phyloP scores from a whole-genome alignment of 768 basidiomycete species.

The Crassisporium funariophilum region DNA sequence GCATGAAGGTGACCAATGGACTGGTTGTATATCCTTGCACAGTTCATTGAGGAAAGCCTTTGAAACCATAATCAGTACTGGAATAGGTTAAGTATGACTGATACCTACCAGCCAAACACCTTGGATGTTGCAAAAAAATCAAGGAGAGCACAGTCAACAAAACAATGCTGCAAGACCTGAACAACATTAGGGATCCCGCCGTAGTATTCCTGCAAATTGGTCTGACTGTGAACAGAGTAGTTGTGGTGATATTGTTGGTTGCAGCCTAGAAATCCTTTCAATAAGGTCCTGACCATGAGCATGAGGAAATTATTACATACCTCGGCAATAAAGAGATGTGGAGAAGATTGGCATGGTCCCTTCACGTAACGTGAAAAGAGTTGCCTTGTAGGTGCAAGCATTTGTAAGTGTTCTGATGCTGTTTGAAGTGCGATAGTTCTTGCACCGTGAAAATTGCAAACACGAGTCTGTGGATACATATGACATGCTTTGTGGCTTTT shows the following conservation, averaged over 20 bases:
- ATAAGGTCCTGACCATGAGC: background rate
- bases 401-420: background rate
- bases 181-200: slow-evolving; percentile 11
- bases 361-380: slow-evolving; percentile 20
- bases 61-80: background rate
- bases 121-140: slow-evolving; percentile 13
- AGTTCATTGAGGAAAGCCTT: slow-evolving; percentile 11
- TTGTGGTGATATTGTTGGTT: slow-evolving; percentile 22
- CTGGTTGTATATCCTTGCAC: slow-evolving; percentile 14
- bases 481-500: too few relatives aligned
- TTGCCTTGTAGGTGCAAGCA: slow-evolving; percentile 15
- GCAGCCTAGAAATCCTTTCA: slow-evolving; percentile 15
- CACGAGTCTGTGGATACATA: slow-evolving; percentile 6
- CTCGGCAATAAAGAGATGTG: slow-evolving; percentile 26
- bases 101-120: slow-evolving; percentile 16
- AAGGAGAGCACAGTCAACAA: slow-evolving; percentile 15
- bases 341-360: slow-evolving; percentile 26
- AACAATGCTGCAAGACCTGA: slow-evolving; percentile 15
- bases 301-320: slow-evolving; percentile 7
- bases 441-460: background rate
- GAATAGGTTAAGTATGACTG: background rate
- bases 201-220: slow-evolving; percentile 15
- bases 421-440: background rate
- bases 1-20: background rate
- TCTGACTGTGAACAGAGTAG: slow-evolving; percentile 12